Base-by-base conservation (phyloP, 2,329 filamentous ascomycete genomes). In the Coniochaeta prunicola region DNA sequence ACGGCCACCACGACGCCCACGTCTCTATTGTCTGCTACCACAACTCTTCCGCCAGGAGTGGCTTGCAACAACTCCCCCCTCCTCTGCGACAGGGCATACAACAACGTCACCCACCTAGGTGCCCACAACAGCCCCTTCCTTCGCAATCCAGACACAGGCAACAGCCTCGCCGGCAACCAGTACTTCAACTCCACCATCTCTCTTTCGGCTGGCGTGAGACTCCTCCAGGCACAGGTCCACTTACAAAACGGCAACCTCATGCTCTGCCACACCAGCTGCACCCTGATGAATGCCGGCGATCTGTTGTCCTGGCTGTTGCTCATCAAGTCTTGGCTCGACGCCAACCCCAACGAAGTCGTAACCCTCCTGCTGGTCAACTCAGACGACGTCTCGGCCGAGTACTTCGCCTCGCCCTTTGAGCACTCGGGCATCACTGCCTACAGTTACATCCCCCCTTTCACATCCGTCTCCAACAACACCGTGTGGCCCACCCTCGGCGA, bases 1-100 rank as follows among this genome's bases (percentile, higher is more conserved):
- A 38, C 64, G 17, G 57, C 61, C 5, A 64, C 68, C 24, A 67
- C 66, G 17, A 62, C 56, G 34, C 53, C 63, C 13, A 55, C 64
- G 12, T 57, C 64, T 21, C 57, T 61, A 13, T 53, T 66, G 1
- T 57, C 62, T 19, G 59, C 57, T 34, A 58, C 63, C 64, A 61
- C 75, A 63, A 60, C 71, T 12, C 73, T 73, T 1, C 40, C 19
- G 17, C 2, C 40, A 21, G n/a, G n/a, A 21, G 12, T 21, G 24
- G 84, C 86, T 33, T 94, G 91, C 81, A 94, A 94, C 76, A 93
- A 93, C 77, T 91, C 88, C 0, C 88, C 89, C 0, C 75, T 79
- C 48, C 81, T 94, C 42, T 94, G 91, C 77, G 77, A 75, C 61
- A 84, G 83, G 63, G 75, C 82, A 19, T 94, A 94, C 76, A 86